Conservation (phyloP, 192 early-diverging fungal species). For the Phycomyces blakesleeanus region DNA sequence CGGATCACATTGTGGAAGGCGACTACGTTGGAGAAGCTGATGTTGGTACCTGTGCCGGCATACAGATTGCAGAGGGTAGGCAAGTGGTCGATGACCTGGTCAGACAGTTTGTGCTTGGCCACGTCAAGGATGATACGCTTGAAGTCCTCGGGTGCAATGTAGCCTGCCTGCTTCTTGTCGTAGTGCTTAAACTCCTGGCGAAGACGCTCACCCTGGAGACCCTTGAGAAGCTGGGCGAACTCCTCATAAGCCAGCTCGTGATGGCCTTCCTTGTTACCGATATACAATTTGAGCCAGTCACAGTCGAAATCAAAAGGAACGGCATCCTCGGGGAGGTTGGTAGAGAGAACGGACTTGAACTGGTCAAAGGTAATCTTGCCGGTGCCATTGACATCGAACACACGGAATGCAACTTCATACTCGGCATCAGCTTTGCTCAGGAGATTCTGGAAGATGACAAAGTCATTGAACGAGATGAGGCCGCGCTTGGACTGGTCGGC, state of each 20-base stretch:
- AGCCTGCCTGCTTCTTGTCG: constrained; percentile 60
- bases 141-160: constrained; percentile 57
- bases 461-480: constrained; percentile 53
- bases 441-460: constrained; percentile 58
- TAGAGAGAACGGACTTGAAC: constrained; percentile 60
- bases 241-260: constrained; percentile 67
- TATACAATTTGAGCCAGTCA: constrained; percentile 70
- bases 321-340: constrained; percentile 48
- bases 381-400: constrained; percentile 58
- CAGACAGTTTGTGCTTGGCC: constrained; percentile 62
- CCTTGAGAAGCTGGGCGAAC: constrained; percentile 68
- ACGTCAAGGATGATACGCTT: constrained; percentile 58
- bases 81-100: constrained; percentile 59
- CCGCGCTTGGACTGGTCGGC: constrained; percentile 51
- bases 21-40: constrained; percentile 62
- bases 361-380: constrained; percentile 64
- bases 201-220: constrained; percentile 64
- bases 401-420: constrained; percentile 66
- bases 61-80: constrained; percentile 58
- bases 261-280: constrained; percentile 47
- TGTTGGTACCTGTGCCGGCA: constrained; percentile 46
- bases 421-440: constrained; percentile 65
- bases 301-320: constrained; percentile 68
- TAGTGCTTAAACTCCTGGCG: constrained; percentile 69
- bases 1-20: constrained; percentile 60